Evolutionary conservation across 2,329 filamentous ascomycete genomes (phyloP).

Genomic region (Phoma sp.): DNA sequence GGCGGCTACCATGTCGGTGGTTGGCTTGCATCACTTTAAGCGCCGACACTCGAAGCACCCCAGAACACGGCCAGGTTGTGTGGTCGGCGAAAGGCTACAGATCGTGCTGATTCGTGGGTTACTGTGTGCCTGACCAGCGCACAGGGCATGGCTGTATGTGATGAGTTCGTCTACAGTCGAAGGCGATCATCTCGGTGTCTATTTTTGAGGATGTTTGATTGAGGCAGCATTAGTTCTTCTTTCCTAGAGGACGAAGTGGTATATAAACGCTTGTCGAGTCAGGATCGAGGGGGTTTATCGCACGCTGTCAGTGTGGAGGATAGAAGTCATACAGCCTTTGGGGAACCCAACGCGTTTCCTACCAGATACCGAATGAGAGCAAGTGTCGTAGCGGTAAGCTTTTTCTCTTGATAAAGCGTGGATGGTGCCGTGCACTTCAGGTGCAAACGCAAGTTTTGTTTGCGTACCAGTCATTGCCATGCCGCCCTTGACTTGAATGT

Average conservation of each 20-base stretch:
- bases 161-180: slow-evolving; percentile 31
- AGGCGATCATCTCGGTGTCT: slow-evolving; percentile 39
- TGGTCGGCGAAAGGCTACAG: slow-evolving; percentile 22
- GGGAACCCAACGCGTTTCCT: background rate
- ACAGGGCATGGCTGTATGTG: slow-evolving; percentile 42
- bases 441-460: too few relatives aligned
- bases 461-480: background rate
- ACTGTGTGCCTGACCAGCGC: slow-evolving; percentile 37
- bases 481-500: background rate
- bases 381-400: too few relatives aligned
- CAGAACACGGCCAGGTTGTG: slow-evolving; percentile 31
- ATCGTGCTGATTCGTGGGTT: slow-evolving; percentile 34
- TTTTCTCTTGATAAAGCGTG: too few relatives aligned
- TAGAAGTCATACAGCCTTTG: background rate
- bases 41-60: slow-evolving; percentile 42
- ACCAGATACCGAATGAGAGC: too few relatives aligned
- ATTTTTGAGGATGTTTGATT: slow-evolving; percentile 40
- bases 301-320: background rate
- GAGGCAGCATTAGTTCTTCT: slow-evolving; percentile 17
- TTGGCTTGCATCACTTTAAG: slow-evolving; percentile 44
- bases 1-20: slow-evolving; percentile 48
- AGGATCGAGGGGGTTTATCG: background rate
- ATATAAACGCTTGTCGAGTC: slow-evolving; percentile 8
- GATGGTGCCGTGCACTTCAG: too few relatives aligned
- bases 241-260: background rate